Evolutionary conservation across 495 filamentous ascomycete genomes (phyloP), one percentile per base, ranked within the genome.

Genomic region (Neurospora hispaniola): DNA sequence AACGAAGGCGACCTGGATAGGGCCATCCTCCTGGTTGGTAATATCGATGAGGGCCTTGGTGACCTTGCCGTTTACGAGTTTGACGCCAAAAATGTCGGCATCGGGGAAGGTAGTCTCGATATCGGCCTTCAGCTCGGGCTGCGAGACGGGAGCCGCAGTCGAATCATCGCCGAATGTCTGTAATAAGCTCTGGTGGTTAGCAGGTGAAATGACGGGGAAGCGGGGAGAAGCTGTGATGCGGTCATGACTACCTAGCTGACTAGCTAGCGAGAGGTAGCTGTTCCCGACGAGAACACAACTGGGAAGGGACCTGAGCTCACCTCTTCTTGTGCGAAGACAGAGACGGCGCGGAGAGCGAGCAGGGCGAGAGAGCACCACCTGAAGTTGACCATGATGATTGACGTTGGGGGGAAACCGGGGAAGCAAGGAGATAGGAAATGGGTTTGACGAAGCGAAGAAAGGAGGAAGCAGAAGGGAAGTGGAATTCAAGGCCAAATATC

Each of bases 61-160:
- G n/a, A 93, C 88, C 74, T 90, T 89, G 78, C 94, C 93, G 80
- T 99, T 99, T 84, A 98, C 88, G 71, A 98, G 89, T 87, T 97
- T 97, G 75, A 98, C 89, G 75, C 96, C 96, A 76, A 97, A 97
- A 84, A 97, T 91, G 84, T 96, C 93, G 79, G 92, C 89, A 42
- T 92, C 87, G 59, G 94, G 93, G 88, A 98, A 99, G 71, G 88
- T 88, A 68, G 94, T 90, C 73, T 87, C 85, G 75, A 96, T 87
- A 23, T 89, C 87, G 79, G 97, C 89, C 75, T 92, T 90, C 71
- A 97, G 85, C 73, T 88, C 86, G 72, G 87, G 84, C 20, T 72
- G 46, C 43, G 86, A 81, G 40, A 84, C 83, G 75, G 83, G 75
- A 74, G 82, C 83, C 31, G 81, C 80, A 70, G 87, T 83, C 72